These are phyloP conservation scores for Hanseniaspora mollemarum DNA, from an alignment of 805 yeast genomes.

Conservation along the genomic window DNA sequence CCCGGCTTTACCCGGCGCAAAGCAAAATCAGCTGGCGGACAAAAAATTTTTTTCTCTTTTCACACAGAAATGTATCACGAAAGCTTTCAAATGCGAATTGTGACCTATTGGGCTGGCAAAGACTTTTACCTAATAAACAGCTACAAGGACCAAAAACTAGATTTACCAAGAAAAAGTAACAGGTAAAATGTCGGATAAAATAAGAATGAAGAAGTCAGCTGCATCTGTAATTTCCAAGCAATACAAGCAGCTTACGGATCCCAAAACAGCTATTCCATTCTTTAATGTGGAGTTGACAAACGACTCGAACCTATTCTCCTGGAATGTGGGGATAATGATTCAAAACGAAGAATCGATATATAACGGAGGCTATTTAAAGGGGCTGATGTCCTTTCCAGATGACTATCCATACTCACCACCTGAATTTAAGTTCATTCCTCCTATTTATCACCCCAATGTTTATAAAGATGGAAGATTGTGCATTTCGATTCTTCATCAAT, in stretches of 20 bases:
- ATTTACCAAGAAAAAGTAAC: too few species aligned
- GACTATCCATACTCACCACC: slow-evolving; percentile 94
- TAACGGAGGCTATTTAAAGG: slow-evolving; percentile 89
- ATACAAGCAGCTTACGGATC: slow-evolving; percentile 85
- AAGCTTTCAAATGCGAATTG: too few species aligned
- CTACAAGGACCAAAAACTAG: too few species aligned
- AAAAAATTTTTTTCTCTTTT: too few species aligned
- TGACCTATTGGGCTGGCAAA: too few species aligned
- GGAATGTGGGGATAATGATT: slow-evolving; percentile 90
- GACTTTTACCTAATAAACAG: too few species aligned
- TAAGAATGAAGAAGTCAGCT: slow-evolving; percentile 39
- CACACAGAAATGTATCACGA: too few species aligned
- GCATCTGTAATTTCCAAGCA: slow-evolving; percentile 86
- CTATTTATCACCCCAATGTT: slow-evolving; percentile 90
- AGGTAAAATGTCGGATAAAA: slow-evolving; percentile 1
- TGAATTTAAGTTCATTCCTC: slow-evolving; percentile 79
- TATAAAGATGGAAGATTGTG: slow-evolving; percentile 88
- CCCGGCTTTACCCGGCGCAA: too few species aligned
- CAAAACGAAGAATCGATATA: slow-evolving; percentile 78
- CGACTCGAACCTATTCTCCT: slow-evolving; percentile 45
- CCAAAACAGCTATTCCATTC: slow-evolving; percentile 65
- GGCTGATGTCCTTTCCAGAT: slow-evolving; percentile 83
- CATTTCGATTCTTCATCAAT: slow-evolving; percentile 81
- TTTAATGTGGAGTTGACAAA: slow-evolving; percentile 60
- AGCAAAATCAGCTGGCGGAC: too few species aligned